Conservation (phyloP, 139 green algal species). For the Chlorella sp. region DNA sequence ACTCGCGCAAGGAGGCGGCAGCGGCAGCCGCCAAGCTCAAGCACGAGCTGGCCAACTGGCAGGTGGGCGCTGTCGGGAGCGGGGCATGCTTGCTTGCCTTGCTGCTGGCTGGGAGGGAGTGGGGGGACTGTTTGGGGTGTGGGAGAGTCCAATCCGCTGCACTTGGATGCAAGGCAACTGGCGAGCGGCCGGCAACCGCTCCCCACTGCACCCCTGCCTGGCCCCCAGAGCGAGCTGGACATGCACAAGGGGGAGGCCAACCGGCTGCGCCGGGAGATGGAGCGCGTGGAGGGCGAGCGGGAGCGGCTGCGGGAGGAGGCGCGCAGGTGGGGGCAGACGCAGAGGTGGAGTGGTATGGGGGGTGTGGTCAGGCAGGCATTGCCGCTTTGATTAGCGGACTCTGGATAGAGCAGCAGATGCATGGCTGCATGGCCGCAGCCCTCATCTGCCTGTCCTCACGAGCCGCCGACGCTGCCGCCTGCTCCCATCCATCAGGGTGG, state of each 20-base stretch:
- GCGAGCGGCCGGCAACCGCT: no score
- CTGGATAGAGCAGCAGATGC: no score
- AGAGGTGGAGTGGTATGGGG: no score
- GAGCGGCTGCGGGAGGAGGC: conserved; percentile 69
- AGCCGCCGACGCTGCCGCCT: no score
- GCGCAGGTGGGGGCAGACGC: conserved; percentile 32
- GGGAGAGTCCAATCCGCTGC: no score
- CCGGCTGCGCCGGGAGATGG: conserved; percentile 68
- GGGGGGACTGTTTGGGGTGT: no score
- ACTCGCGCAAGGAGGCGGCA: conserved; percentile 59
- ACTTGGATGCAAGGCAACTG: no score
- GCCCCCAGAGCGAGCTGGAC: conserved; percentile 50
- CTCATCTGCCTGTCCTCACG: not conserved
- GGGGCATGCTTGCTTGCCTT: not conserved
- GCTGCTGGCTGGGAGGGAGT: not conserved
- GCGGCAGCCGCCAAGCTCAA: conserved; percentile 60
- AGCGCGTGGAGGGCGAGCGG: conserved; percentile 73
- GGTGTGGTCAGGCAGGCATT: no score
- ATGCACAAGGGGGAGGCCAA: conserved; percentile 60
- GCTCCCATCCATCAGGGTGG: not conserved
- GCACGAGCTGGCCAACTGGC: conserved; percentile 55
- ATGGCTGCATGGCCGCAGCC: not conserved
- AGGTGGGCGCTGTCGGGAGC: conserved; percentile 17
- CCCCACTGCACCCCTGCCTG: not conserved
- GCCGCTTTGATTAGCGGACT: no score